Evolutionary conservation across 306 rosid genomes (phyloP).

Genomic region (Delonix regia): DNA sequence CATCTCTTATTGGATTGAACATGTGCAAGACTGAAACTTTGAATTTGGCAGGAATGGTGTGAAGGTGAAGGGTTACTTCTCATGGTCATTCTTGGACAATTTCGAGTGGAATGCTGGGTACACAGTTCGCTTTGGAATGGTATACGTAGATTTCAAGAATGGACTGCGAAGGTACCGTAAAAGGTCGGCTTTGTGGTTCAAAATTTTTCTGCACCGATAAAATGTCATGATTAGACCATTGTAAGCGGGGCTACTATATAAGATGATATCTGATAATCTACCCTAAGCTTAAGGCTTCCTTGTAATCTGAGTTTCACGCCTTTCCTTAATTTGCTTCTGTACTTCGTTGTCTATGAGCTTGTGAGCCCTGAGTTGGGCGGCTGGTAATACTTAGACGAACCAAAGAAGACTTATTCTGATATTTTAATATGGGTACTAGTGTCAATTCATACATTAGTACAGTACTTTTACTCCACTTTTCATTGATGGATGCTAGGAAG

Average conservation of each 20-base stretch:
- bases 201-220: slow-evolving; percentile 51
- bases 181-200: slow-evolving; percentile 71
- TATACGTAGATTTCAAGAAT: slow-evolving; percentile 61
- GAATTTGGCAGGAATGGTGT: slow-evolving; percentile 56
- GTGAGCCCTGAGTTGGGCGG: background rate
- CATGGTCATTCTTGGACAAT: slow-evolving; percentile 75
- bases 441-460: too few relatives aligned
- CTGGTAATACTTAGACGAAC: background rate
- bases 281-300: slow-evolving; percentile 3
- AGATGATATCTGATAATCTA: slow-evolving; percentile 7
- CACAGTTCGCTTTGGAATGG: slow-evolving; percentile 61
- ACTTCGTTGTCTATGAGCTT: background rate
- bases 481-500: too few relatives aligned
- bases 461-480: too few relatives aligned
- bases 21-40: slow-evolving; percentile 14
- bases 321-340: background rate
- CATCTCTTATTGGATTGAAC: slow-evolving; percentile 1
- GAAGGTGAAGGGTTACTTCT: slow-evolving; percentile 68
- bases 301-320: background rate
- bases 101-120: slow-evolving; percentile 67
- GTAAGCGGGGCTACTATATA: slow-evolving; percentile 11
- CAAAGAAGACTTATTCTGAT: background rate
- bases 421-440: background rate
- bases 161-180: slow-evolving; percentile 55
- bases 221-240: slow-evolving; percentile 5